Evolutionary conservation across 169 alveolate species (phyloP).

Genomic region (Eimeria praecox): DNA sequence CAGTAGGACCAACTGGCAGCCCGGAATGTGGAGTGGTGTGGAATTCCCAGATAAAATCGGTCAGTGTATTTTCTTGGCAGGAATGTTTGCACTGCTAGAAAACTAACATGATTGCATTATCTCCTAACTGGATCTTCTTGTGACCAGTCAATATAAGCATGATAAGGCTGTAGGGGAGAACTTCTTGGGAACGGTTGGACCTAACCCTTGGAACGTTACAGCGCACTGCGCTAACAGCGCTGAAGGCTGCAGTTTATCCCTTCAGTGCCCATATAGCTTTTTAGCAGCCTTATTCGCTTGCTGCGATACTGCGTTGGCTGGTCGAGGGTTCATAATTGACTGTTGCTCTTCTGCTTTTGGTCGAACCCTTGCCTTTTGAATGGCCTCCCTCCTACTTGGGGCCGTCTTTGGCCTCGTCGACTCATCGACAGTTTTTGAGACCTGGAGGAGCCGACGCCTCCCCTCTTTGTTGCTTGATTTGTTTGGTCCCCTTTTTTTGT

Average conservation of each 20-base stretch:
- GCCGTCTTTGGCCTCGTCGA: constrained; percentile 39
- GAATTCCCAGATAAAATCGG: not conserved
- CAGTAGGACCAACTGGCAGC: not conserved
- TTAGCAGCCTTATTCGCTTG: not conserved
- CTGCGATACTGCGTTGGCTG: not conserved
- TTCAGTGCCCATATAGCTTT: not conserved
- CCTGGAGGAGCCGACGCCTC: not conserved
- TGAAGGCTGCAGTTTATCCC: not conserved
- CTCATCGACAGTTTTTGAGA: not conserved
- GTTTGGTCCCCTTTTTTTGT: not conserved
- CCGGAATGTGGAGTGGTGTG: not conserved
- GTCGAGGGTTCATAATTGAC: not conserved
- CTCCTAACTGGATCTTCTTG: not conserved
- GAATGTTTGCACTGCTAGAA: not conserved
- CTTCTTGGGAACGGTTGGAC: not conserved
- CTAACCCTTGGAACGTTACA: not conserved
- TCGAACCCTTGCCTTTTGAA: constrained; percentile 43
- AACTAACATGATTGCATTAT: not conserved
- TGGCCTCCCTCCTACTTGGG: constrained; percentile 39
- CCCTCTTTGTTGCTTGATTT: not conserved
- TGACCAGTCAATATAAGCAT: not conserved
- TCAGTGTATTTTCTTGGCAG: not conserved
- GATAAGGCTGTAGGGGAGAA: not conserved
- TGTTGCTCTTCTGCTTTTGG: not conserved
- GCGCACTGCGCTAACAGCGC: not conserved